Evolutionary conservation across 1,284 basidiomycete genomes (phyloP).

Genomic region (Rugiboletus extremiorientalis): DNA sequence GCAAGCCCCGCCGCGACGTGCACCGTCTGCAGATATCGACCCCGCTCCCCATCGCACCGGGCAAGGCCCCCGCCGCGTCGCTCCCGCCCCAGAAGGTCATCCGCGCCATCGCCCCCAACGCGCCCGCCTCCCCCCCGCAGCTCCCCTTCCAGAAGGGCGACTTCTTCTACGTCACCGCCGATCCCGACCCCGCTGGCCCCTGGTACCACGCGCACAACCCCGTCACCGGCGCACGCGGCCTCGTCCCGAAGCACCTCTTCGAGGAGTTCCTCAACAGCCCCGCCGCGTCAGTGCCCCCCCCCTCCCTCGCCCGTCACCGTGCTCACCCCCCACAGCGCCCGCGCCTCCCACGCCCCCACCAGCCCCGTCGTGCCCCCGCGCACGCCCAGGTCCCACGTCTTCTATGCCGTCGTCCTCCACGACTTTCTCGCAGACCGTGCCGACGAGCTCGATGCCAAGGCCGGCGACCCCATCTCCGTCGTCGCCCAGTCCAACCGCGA

Average conservation of each 20-base stretch:
- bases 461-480: conserved; percentile 91
- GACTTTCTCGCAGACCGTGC: conserved; percentile 94
- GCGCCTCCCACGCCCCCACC: conserved; percentile 26
- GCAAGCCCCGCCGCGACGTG: conserved; percentile 75
- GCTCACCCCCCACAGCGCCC: conserved; percentile 33
- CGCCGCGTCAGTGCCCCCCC: conserved; percentile 50
- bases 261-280: conserved; percentile 84
- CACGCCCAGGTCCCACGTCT: conserved; percentile 57
- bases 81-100: conserved; percentile 95
- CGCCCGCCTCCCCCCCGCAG: conserved; percentile 79
- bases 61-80: conserved; percentile 69
- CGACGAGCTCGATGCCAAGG: conserved; percentile 94
- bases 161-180: conserved; percentile 94
- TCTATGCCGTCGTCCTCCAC: conserved; percentile 93
- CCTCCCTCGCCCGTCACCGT: not conserved
- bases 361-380: conserved; percentile 30
- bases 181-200: conserved; percentile 53
- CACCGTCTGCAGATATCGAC: conserved; percentile 64
- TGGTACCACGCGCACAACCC: conserved; percentile 94
- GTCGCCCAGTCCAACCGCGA: conserved; percentile 90
- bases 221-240: conserved; percentile 85
- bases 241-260: conserved; percentile 85
- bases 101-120: conserved; percentile 74
- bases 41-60: conserved; percentile 58
- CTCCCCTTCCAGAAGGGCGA: conserved; percentile 93